Evolutionary conservation across 1,284 basidiomycete genomes (phyloP), one percentile per base, ranked within the genome.

Genomic region (Ustilago tritici): DNA sequence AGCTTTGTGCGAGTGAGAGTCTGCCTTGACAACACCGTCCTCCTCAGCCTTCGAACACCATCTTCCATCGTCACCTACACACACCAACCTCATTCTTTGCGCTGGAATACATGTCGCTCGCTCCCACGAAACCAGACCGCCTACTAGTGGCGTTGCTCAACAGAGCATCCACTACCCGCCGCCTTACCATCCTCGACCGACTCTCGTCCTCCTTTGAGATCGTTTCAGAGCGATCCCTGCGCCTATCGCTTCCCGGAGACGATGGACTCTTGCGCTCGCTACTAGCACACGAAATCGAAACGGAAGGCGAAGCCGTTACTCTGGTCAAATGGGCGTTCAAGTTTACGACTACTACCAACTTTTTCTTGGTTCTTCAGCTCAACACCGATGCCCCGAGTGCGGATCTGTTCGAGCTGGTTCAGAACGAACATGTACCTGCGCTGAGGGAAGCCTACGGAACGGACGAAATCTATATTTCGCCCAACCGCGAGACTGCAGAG

Each of bases 381-480:
- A 61, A 73, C 15, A 32, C 57, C 12, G 49, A 50, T 8, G 17
- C 52, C 1, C 49, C 61, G 23, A 41, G 23, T 3, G 41, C 41
- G 14, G 53, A 53, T 8, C 23, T 50, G 5, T 46, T 23, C 31
- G 38, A 59, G 6, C 19, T 66, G 2, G 58, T 68, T 4, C 12
- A 53, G 10, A 46, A 41, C 1, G 49, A 65, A 3, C 32, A 46
- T 17, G 56, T 43, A 9, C 49, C 46, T 17, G 23, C 47, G 17
- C 50, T 70, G 9, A 56, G 58, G 47, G 57, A 70, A 17, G 53
- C 36, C 3, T 81, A 74, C 36, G 78, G 78, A 5, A 47, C 50
- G 12, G 70, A 63, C n/a, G 63, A 64, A n/a, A 54, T 82, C 56
- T 83, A 83, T 60, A 65, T 72, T 4, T 71, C 65, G 0, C 74